Conservation (phyloP, 257 asterid genomes). For the Eucommia ulmoides region DNA sequence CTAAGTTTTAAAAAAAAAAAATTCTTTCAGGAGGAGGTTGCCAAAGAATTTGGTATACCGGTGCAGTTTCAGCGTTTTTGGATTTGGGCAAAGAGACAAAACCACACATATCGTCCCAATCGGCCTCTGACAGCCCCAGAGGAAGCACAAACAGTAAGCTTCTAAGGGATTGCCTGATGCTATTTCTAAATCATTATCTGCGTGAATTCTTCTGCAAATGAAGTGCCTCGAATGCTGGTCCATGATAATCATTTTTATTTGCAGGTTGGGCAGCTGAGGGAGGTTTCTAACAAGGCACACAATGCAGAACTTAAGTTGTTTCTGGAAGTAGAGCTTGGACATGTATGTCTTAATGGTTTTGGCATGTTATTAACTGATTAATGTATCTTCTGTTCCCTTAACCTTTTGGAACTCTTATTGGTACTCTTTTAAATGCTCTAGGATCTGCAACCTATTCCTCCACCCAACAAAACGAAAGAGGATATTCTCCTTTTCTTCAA, state of each 20-base stretch:
- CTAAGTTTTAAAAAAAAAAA: too few relatives aligned
- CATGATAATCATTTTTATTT: slow-evolving; percentile 8
- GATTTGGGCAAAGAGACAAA: slow-evolving; percentile 97
- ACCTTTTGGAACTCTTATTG: slow-evolving; percentile 4
- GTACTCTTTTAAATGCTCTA: slow-evolving; percentile 16
- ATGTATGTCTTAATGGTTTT: slow-evolving; percentile 46
- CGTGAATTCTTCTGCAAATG: too few relatives aligned
- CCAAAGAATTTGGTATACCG: too few relatives aligned
- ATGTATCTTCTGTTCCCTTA: not conserved
- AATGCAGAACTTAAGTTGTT: slow-evolving; percentile 82
- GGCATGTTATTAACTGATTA: slow-evolving; percentile 4
- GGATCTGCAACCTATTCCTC: slow-evolving; percentile 62
- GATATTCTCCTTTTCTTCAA: slow-evolving; percentile 82
- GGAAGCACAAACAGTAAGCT: slow-evolving; percentile 80
- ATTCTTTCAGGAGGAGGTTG: too few relatives aligned
- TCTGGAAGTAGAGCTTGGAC: slow-evolving; percentile 68
- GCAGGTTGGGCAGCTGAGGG: slow-evolving; percentile 93
- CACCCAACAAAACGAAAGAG: slow-evolving; percentile 71
- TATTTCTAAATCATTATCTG: too few relatives aligned
- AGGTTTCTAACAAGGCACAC: slow-evolving; percentile 62
- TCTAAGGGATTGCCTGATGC: too few relatives aligned
- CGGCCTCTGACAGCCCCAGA: slow-evolving; percentile 87
- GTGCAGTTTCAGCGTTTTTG: slow-evolving; percentile 89
- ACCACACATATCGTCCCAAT: too few relatives aligned
- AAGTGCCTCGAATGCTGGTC: too few relatives aligned